Percentiles rank a stretch among this genome's conserved stretches.
These are phyloP conservation scores for Durotheca rogersii DNA, from an alignment of 495 filamentous ascomycete genomes.

Conservation along the genomic window DNA sequence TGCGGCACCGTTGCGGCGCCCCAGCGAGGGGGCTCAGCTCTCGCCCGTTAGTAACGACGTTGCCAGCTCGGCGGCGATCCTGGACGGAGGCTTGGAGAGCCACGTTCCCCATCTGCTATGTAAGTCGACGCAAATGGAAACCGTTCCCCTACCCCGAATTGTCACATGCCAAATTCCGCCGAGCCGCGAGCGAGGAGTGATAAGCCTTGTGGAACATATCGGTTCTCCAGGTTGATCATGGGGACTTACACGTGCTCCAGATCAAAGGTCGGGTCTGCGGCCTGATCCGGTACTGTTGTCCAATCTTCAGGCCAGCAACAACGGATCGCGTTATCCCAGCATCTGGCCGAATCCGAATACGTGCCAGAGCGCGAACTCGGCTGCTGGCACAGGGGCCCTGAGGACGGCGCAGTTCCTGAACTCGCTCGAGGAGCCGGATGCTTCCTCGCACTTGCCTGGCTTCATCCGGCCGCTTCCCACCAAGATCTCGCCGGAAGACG, in stretches of 20 bases:
- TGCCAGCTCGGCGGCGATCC: constrained; percentile 28
- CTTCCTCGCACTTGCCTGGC: constrained; percentile 52
- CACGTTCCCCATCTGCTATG: constrained; percentile 64
- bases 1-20: constrained; percentile 22
- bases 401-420: constrained; percentile 36
- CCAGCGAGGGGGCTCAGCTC: constrained; percentile 37
- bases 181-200: constrained; percentile 11
- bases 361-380: constrained; percentile 21
- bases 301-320: constrained; percentile 29
- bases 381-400: constrained; percentile 11
- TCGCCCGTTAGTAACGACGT: constrained; percentile 32
- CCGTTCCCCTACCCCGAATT: constrained; percentile 22
- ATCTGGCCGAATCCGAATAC: constrained; percentile 36
- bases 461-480: constrained; percentile 74
- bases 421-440: constrained; percentile 36
- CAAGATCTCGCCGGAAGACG: constrained; percentile 69
- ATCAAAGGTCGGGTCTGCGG: constrained; percentile 37
- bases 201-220: constrained; percentile 17
- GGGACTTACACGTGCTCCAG: constrained; percentile 38
- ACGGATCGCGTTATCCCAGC: constrained; percentile 36
- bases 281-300: constrained; percentile 30
- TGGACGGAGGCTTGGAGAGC: constrained; percentile 30
- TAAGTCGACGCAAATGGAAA: constrained; percentile 42
- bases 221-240: constrained; percentile 13
- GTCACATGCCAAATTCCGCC: constrained; percentile 29